A percentile compares a stretch with the other conserved stretches of the same genome.
phyloP scores from a whole-genome alignment of 2,329 filamentous ascomycete genomes.

The Scopulariopsis brevicaulis region DNA sequence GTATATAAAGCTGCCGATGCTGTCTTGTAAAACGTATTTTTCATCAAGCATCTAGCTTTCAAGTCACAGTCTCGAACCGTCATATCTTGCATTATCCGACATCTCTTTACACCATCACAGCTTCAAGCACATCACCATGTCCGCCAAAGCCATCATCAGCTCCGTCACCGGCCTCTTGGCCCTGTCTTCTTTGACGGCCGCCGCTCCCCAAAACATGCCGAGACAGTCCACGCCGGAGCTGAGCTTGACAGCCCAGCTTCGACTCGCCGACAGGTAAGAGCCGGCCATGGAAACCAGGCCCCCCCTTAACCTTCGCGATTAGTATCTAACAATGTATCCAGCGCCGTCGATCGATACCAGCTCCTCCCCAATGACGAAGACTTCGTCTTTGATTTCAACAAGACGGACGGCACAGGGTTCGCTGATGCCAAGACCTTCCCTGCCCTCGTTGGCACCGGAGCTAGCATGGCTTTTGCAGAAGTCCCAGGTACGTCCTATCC shows the following conservation, averaged over 20 bases:
- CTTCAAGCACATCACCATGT: background rate
- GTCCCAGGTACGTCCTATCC: background rate
- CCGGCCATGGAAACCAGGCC: background rate
- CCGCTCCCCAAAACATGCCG: background rate
- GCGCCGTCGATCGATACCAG: slow-evolving; percentile 28
- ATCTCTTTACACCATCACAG: background rate
- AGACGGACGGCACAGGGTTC: slow-evolving; percentile 28
- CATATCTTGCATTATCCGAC: background rate
- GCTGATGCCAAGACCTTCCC: slow-evolving; percentile 26
- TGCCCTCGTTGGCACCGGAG: slow-evolving; percentile 33
- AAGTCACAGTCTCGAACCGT: too few relatives aligned
- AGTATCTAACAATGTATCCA: slow-evolving; percentile 8
- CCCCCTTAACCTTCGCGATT: background rate
- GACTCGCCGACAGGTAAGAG: slow-evolving; percentile 24
- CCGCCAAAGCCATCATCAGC: background rate
- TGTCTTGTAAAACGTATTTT: too few relatives aligned
- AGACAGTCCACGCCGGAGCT: background rate
- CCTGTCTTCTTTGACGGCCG: background rate
- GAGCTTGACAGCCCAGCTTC: slow-evolving; percentile 21
- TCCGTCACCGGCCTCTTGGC: background rate
- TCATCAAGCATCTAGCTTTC: too few relatives aligned
- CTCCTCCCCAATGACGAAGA: slow-evolving; percentile 29
- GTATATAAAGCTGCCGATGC: too few relatives aligned
- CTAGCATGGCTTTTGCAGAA: background rate
- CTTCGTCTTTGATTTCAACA: slow-evolving; percentile 38